Conservation (phyloP, 2,329 filamentous ascomycete species). For the Bimuria novae-zelandiae region DNA sequence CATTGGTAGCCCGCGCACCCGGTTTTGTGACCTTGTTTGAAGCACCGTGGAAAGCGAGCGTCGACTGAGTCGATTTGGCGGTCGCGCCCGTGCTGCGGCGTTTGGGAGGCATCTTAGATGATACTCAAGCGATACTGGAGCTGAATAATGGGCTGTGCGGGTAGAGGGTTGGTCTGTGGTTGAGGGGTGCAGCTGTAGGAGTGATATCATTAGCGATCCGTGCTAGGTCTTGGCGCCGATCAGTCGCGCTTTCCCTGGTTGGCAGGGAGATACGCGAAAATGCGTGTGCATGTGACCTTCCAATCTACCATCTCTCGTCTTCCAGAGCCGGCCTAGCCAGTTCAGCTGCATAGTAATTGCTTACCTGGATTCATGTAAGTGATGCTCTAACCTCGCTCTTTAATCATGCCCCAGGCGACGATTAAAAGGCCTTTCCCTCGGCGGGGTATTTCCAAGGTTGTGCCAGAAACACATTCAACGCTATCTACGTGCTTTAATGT, state of each 20-base stretch:
- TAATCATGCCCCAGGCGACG: too few relatives aligned
- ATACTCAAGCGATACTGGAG: constrained; percentile 6
- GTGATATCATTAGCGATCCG: constrained; percentile 33
- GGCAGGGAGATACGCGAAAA: constrained; percentile 28
- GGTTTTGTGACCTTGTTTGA: constrained; percentile 64
- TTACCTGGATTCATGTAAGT: too few relatives aligned
- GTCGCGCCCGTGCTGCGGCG: constrained; percentile 47
- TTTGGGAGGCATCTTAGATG: constrained; percentile 51
- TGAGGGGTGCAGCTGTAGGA: constrained; percentile 12
- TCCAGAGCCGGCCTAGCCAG: constrained; percentile 1
- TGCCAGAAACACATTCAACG: too few relatives aligned
- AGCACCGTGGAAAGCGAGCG: constrained; percentile 65
- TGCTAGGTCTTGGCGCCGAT: constrained; percentile 24
- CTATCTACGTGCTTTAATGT: too few relatives aligned
- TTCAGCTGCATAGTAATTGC: too few relatives aligned
- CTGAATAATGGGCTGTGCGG: constrained; percentile 3
- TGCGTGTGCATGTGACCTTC: constrained; percentile 33
- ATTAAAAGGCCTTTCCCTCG: not conserved
- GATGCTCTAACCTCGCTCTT: too few relatives aligned
- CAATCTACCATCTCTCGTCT: constrained; percentile 6
- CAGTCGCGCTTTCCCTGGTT: constrained; percentile 23
- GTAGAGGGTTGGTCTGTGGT: constrained; percentile 14
- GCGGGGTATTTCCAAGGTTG: too few relatives aligned
- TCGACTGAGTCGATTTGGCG: constrained; percentile 60
- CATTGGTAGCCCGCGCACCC: constrained; percentile 39